Evolutionary conservation across 1,139 yeast species (phyloP), one percentile per base, ranked within the genome.

Genomic region (Debaryomyces sp.): DNA sequence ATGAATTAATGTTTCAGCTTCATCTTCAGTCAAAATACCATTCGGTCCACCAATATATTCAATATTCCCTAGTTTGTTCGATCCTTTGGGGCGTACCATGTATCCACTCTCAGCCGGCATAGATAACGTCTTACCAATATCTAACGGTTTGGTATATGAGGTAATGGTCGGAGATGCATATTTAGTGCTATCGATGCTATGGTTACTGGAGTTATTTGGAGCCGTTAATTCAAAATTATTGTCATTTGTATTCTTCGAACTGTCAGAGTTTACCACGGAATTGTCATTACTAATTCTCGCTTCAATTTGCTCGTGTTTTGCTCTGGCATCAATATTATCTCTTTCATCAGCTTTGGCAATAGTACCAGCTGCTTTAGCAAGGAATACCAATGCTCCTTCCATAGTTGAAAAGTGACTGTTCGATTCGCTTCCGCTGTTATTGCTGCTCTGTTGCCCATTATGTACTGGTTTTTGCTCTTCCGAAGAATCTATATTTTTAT

Each of bases 351-450:
- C 85, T 51, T 79, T 75, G 4, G 91, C 88, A 24, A 85, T 83
- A 5, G 81, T 77, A 0, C 91, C 92, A 0, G 92, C 92, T 0
- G 90, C 89, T 53, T 84, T 84, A 3, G 94, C 92, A 29, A 87
- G 64, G 59, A 84, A 87, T 26, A 82, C 86, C 52, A 87, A 70
- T 0, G 92, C 89, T 10, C 85, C 86, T 58, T 82, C 87, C 77
- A 74, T 73, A 58, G 85, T 81, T 6, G 86, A 64, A 44, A 68
- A 67, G 48, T 66, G 68, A 29, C 54, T 52, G 18, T 46, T 44
- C 5, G 50, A 45, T 9, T 46, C 41, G 22, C 45, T 46, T 15
- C 35, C 33, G 32, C 41, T n/a, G 13, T 22, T 6, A 13, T 27
- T 34, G 12, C 22, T 21, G 5, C 23, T 13, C n/a, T 40, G 29